Percentiles rank a stretch among this genome's conserved stretches.
phyloP scores from a whole-genome alignment of 2,329 filamentous ascomycete genomes.

The Ascochyta viciae-villosae region DNA sequence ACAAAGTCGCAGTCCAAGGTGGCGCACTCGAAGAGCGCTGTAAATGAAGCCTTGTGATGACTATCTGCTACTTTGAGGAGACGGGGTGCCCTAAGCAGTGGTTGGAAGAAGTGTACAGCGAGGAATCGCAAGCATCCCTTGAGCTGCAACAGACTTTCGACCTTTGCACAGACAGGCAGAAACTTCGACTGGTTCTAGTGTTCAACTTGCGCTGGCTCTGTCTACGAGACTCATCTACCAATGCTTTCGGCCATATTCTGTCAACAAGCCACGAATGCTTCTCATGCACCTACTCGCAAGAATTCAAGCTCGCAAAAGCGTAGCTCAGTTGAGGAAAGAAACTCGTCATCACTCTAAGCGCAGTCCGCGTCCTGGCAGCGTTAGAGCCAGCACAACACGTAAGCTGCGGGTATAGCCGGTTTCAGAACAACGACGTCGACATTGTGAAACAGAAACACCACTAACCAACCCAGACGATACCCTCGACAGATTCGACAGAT shows the following conservation, averaged over 20 bases:
- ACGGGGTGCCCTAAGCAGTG: not conserved
- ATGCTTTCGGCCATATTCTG: conserved; percentile 2
- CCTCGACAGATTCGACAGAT: not conserved
- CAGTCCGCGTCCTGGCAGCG: conserved; percentile 1
- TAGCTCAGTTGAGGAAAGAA: not conserved
- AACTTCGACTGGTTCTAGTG: not conserved
- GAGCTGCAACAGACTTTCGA: not conserved
- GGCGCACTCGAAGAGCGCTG: no score
- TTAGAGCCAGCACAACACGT: conserved; percentile 8
- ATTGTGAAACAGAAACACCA: conserved; percentile 10
- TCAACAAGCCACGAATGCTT: conserved; percentile 5
- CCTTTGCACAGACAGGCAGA: not conserved
- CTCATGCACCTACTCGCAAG: not conserved
- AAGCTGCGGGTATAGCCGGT: conserved; percentile 18
- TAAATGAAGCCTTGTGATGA: not conserved
- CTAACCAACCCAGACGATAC: not conserved
- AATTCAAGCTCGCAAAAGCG: not conserved
- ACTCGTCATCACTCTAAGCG: not conserved
- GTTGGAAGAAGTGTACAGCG: not conserved
- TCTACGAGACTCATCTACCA: not conserved
- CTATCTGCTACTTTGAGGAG: not conserved
- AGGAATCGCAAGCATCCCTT: not conserved
- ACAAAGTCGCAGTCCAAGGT: not conserved
- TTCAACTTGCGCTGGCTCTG: not conserved
- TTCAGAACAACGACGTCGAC: conserved; percentile 12